Evolutionary conservation across 176 grass and related monocot species (phyloP), one percentile per base, ranked within the genome.

Genomic region (Aegilops bicornis): DNA sequence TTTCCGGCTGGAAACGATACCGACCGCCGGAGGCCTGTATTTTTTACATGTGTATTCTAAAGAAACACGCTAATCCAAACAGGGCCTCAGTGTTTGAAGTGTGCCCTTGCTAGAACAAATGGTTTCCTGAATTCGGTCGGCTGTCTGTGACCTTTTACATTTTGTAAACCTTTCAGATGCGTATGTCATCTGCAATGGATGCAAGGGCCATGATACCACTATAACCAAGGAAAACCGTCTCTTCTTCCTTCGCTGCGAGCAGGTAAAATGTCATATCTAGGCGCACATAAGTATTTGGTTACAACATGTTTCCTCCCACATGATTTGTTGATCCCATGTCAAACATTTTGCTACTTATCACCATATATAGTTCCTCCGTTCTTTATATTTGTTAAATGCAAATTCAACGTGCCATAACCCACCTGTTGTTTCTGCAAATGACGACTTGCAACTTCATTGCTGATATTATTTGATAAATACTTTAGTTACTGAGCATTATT

Each of bases 141-240:
- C 50, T 77, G 17, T 85, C 2, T 85, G 22, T 82, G 81, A 77
- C 63, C 15, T 65, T 19, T 0, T 67, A 8, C 12, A 14, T 37
- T 43, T 15, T 86, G 67, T 76, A 79, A 56, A 83, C 39, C 22
- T 88, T 68, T 69, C 84, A 91, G 93, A 91, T 89, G 92, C 94
- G 39, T 98, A 96, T 54, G 94, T 93, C 56, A 96, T 96, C 42
- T 96, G 97, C 83, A 94, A 94, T 79, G 93, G 93, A 15, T 98
- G 96, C 82, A 98, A 98, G 89, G 92, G 92, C 58, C 92, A 88
- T 19, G 93, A 95, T 47, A 95, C 92, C 12, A 96, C 95, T 65
- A 77, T 96, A 25, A 92, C 94, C 3, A 98, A 92, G 85, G 97
- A 98, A 89, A 92, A 96, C 24, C 92, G 92, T 33, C 35, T 96